phyloP scores from a whole-genome alignment of 2,329 filamentous ascomycete genomes.

The Trichothecium sympodiale region DNA sequence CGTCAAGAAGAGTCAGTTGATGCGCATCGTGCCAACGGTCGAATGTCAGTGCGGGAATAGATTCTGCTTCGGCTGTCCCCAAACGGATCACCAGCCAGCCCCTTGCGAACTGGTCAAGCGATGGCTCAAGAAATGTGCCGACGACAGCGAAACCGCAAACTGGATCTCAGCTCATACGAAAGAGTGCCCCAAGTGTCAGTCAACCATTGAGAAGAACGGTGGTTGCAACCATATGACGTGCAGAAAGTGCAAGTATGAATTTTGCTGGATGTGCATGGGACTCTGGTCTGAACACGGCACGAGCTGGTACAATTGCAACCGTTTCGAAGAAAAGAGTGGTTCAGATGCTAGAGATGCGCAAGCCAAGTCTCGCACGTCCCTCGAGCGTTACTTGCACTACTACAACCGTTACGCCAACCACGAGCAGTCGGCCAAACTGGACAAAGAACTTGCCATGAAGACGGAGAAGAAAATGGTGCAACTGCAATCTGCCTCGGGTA shows the following conservation, averaged over 20 bases:
- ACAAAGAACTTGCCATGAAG: constrained; percentile 91
- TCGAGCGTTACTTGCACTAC: constrained; percentile 96
- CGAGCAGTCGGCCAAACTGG: constrained; percentile 91
- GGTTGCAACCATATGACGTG: constrained; percentile 98
- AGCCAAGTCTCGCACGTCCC: constrained; percentile 75
- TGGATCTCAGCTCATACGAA: constrained; percentile 99
- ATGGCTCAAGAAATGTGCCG: constrained; percentile 97
- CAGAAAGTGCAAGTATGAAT: constrained; percentile 89
- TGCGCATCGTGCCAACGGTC: constrained; percentile 80
- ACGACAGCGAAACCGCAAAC: constrained; percentile 96
- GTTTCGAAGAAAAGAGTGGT: constrained; percentile 93
- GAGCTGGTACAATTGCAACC: constrained; percentile 98
- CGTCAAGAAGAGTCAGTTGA: constrained; percentile 79
- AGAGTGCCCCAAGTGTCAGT: constrained; percentile 90
- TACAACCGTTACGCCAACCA: constrained; percentile 99
- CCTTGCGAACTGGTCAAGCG: constrained; percentile 85
- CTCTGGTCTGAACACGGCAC: constrained; percentile 97
- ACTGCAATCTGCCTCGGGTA: constrained; percentile 81
- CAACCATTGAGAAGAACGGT: constrained; percentile 97
- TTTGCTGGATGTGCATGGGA: constrained; percentile 99
- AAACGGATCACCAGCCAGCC: constrained; percentile 84
- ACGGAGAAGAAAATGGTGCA: constrained; percentile 99
- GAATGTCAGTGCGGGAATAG: constrained; percentile 72
- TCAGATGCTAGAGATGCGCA: constrained; percentile 84
- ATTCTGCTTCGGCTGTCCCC: constrained; percentile 92